These are phyloP conservation scores for Rhexocercosporidium sp. DNA, from an alignment of 2,329 filamentous ascomycete genomes.

Conservation along the genomic window DNA sequence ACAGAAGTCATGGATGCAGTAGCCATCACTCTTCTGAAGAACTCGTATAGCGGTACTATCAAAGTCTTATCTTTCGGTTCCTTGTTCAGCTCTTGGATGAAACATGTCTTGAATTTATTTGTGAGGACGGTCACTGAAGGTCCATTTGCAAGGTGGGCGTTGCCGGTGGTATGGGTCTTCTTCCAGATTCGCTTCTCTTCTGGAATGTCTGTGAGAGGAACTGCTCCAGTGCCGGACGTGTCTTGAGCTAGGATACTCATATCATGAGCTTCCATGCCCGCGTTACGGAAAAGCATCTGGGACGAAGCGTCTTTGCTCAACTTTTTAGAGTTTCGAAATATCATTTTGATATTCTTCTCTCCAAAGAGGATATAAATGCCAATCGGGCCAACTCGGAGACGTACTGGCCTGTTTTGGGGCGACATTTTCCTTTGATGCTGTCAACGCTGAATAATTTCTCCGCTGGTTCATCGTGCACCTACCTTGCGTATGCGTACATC, in stretches of 20 bases:
- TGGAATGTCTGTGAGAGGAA: conserved; percentile 17
- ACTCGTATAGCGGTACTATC: conserved; percentile 17
- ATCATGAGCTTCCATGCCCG: conserved; percentile 23
- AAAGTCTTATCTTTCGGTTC: conserved; percentile 2
- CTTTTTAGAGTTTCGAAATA: conserved; percentile 26
- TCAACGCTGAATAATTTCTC: background rate
- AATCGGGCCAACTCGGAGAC: conserved; percentile 20
- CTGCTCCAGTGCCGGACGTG: conserved; percentile 19
- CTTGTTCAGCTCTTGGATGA: conserved; percentile 18
- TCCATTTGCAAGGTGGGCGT: conserved; percentile 6
- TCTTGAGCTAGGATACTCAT: conserved; percentile 15
- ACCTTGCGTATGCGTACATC: conserved; percentile 27
- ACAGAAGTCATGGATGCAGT: conserved; percentile 21
- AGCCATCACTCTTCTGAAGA: conserved; percentile 25
- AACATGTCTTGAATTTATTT: conserved; percentile 20
- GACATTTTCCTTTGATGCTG: conserved; percentile 10
- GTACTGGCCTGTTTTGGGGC: conserved; percentile 11
- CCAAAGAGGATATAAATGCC: conserved; percentile 27
- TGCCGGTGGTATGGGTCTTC: conserved; percentile 23
- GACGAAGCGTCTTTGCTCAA: conserved; percentile 22
- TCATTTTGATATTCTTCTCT: conserved; percentile 26
- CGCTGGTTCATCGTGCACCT: background rate
- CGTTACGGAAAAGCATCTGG: conserved; percentile 22
- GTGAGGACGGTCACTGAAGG: conserved; percentile 21
- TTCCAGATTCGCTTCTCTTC: conserved; percentile 27